These are phyloP conservation scores for Austroboletus festivus DNA, from an alignment of 768 basidiomycete genomes.

Conservation along the genomic window DNA sequence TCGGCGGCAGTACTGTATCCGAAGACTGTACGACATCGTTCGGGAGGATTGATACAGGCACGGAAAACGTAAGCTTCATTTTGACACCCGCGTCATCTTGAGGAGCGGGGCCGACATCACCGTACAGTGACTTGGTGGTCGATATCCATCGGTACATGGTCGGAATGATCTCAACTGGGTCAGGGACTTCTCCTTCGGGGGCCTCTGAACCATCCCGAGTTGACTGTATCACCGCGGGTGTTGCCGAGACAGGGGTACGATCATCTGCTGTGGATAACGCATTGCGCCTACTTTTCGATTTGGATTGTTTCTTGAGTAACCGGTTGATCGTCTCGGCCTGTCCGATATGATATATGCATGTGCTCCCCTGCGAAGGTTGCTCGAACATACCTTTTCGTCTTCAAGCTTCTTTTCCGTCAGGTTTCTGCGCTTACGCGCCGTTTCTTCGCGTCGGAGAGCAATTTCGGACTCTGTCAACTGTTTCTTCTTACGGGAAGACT, in stretches of 20 bases:
- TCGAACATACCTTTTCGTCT: constrained; percentile 66
- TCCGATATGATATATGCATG: not conserved
- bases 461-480: constrained; percentile 69
- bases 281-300: constrained; percentile 60
- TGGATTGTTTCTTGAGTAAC: constrained; percentile 80
- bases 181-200: constrained; percentile 40
- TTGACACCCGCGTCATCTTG: constrained; percentile 1
- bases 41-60: constrained; percentile 40
- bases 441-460: constrained; percentile 74
- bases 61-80: constrained; percentile 53
- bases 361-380: not conserved
- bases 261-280: constrained; percentile 47
- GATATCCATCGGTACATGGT: constrained; percentile 76
- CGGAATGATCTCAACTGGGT: constrained; percentile 40
- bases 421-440: constrained; percentile 76
- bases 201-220: constrained; percentile 30
- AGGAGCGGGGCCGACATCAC: constrained; percentile 1
- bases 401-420: constrained; percentile 80
- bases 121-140: constrained; percentile 36
- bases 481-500: constrained; percentile 42
- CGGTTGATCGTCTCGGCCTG: constrained; percentile 89
- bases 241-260: constrained; percentile 33
- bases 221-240: constrained; percentile 27
- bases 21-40: constrained; percentile 7
- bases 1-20: constrained; percentile 7